Evolutionary conservation across 1,284 basidiomycete genomes (phyloP), one percentile per base, ranked within the genome.

Genomic region (Mycena sp.): DNA sequence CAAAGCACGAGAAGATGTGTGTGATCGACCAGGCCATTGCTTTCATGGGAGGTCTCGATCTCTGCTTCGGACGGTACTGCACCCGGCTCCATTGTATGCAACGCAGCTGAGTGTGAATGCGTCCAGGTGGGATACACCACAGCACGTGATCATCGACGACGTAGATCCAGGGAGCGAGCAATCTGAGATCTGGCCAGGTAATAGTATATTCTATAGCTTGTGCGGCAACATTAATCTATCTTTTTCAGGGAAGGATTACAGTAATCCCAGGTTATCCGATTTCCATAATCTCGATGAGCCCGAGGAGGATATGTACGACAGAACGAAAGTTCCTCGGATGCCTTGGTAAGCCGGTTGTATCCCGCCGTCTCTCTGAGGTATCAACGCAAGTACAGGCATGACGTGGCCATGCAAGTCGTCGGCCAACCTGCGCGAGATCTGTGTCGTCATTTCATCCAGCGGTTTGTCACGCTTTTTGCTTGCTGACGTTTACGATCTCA

Each of bases 11-110:
- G 81, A 99, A 99, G 77, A 77, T 99, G 63, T 99, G 97, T 75
- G 95, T 99, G 16, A 94, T 99, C 66, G 98, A 99, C 76, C 94
- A 98, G 76, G 91, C 94, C 0, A 97, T 99, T 68, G 97, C 94
- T 0, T 99, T 99, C 78, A 98, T 96, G 94, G 98, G 98, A 29
- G 98, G 98, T 1, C 79, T 99, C 37, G 98, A 99, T 78, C 84
- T 97, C 46, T 98, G 93, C 71, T 96, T 94, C 71, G 95, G 95
- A 73, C 80, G 89, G 89, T 89, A 63, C n/a, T 68, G 48, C 43
- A 17, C 35, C 40, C n/a, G 61, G 6, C n/a, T 29, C 30, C 23
- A 32, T 41, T 40, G 14, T 14, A 14, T 41, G 11, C 26, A 37
- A 10, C 4, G 25, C 3, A 28, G 21, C 37, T 53, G 7, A n/a